A percentile compares a stretch with the other conserved stretches of the same genome.
Evolutionary conservation across 2,329 filamentous ascomycete species (phyloP).

Genomic region (Ascosphaera aggregata): DNA sequence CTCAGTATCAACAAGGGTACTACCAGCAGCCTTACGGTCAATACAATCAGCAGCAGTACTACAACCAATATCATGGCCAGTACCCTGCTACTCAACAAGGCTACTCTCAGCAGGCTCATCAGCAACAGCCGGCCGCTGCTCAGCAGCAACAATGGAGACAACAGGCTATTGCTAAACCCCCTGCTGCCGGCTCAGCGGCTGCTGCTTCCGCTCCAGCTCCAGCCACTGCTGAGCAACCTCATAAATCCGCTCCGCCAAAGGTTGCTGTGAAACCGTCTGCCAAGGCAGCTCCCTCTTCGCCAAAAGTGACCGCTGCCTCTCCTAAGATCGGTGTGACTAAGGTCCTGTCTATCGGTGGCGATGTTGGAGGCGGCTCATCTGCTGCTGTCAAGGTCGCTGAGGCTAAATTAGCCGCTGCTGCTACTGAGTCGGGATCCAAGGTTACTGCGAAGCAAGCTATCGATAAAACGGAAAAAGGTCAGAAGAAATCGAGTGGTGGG

Average conservation of each 20-base stretch:
- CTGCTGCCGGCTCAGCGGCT: constrained; percentile 1
- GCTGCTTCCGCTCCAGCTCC: not conserved
- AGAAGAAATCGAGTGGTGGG: constrained; percentile 38
- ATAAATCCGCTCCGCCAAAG: not conserved
- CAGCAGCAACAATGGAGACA: constrained; percentile 23
- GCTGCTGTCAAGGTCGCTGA: constrained; percentile 14
- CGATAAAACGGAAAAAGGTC: constrained; percentile 47
- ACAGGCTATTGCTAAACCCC: constrained; percentile 4
- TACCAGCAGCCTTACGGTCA: constrained; percentile 30
- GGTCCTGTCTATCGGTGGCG: constrained; percentile 35
- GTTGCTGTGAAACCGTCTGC: constrained; percentile 19
- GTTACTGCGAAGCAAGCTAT: constrained; percentile 73
- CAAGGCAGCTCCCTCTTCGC: constrained; percentile 24
- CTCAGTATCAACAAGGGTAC: constrained; percentile 27
- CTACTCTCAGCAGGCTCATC: constrained; percentile 21
- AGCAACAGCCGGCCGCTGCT: constrained; percentile 17
- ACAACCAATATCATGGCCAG: constrained; percentile 18
- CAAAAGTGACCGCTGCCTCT: constrained; percentile 15
- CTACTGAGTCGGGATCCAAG: constrained; percentile 45
- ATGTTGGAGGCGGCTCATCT: constrained; percentile 37
- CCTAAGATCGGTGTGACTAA: constrained; percentile 26
- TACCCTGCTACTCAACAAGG: constrained; percentile 25
- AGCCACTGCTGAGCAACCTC: not conserved
- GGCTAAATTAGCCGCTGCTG: constrained; percentile 25
- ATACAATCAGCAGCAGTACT: constrained; percentile 21